A percentile compares a stretch with the other conserved stretches of the same genome.
These are phyloP conservation scores for Nitzschia sp. DNA, from an alignment of 108 stramenopile species.

Conservation along the genomic window DNA sequence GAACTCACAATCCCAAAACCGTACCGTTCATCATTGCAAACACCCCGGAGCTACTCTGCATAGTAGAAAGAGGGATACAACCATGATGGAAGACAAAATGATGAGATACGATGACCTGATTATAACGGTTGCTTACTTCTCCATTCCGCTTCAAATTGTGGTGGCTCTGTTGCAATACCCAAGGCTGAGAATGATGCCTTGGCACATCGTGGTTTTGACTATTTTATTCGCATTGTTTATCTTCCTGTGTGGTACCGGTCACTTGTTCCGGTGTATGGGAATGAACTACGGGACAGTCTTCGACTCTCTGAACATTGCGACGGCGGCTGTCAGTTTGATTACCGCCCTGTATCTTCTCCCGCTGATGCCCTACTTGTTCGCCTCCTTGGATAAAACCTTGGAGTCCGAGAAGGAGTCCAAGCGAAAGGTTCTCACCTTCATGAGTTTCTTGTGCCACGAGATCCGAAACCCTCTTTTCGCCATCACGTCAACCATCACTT, in stretches of 20 bases:
- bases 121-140: slow-evolving; percentile 56
- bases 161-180: slow-evolving; percentile 41
- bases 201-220: slow-evolving; percentile 29
- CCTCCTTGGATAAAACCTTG: slow-evolving; percentile 25
- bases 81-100: no score
- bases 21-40: no score
- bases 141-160: slow-evolving; percentile 53
- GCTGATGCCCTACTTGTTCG: slow-evolving; percentile 39
- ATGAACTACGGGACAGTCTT: slow-evolving; percentile 10
- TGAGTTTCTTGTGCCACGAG: slow-evolving; percentile 46
- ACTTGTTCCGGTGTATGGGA: slow-evolving; percentile 40
- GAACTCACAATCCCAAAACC: no score
- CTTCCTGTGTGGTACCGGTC: slow-evolving; percentile 54
- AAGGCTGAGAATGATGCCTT: slow-evolving; percentile 35
- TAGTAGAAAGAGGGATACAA: no score
- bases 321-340: slow-evolving; percentile 41
- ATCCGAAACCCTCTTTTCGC: slow-evolving; percentile 44
- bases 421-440: slow-evolving; percentile 36
- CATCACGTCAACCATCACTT: slow-evolving; percentile 21
- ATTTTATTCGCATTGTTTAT: slow-evolving; percentile 55
- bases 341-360: slow-evolving; percentile 50
- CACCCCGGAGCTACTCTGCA: no score
- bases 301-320: slow-evolving; percentile 28
- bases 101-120: slow-evolving; percentile 27
- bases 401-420: slow-evolving; percentile 9